Percentiles rank a stretch among this genome's conserved stretches.
These are phyloP conservation scores for Hyaloscypha variabilis DNA, from an alignment of 495 filamentous ascomycete genomes.

Conservation along the genomic window DNA sequence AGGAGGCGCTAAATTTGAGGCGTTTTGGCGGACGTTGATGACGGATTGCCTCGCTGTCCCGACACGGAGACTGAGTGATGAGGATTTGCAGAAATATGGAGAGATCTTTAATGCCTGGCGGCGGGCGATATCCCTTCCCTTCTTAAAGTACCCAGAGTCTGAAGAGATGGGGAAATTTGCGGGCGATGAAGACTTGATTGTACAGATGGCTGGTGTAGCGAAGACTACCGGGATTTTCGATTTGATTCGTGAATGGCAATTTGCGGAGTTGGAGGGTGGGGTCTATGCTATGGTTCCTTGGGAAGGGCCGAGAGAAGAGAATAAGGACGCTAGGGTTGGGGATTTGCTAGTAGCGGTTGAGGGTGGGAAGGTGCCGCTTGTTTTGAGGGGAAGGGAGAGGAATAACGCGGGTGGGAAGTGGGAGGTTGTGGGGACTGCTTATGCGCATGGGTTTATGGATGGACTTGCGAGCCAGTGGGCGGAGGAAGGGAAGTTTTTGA, in stretches of 20 bases:
- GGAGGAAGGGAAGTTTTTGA: neutral
- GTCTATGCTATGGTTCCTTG: neutral
- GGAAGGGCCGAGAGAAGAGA: neutral
- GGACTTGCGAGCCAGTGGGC: neutral
- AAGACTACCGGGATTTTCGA: neutral
- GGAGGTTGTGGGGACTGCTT: neutral
- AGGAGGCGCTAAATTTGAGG: neutral
- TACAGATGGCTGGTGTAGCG: neutral
- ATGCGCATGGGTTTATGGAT: too few species aligned
- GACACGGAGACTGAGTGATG: neutral
- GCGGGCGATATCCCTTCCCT: neutral
- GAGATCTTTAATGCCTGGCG: neutral
- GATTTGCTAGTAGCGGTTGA: neutral
- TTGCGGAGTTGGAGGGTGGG: neutral
- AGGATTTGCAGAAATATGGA: neutral
- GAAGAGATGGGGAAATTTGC: neutral
- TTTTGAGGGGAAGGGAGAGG: neutral
- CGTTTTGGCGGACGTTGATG: neutral
- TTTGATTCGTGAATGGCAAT: neutral
- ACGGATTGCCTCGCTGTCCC: neutral
- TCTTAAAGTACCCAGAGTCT: neutral
- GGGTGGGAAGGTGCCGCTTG: neutral
- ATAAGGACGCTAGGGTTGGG: neutral
- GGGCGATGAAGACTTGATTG: neutral
- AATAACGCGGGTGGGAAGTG: neutral